A percentile compares a stretch with the other conserved stretches of the same genome.
phyloP scores from a whole-genome alignment of 768 basidiomycete species.

The Multifurca ochricompacta region DNA sequence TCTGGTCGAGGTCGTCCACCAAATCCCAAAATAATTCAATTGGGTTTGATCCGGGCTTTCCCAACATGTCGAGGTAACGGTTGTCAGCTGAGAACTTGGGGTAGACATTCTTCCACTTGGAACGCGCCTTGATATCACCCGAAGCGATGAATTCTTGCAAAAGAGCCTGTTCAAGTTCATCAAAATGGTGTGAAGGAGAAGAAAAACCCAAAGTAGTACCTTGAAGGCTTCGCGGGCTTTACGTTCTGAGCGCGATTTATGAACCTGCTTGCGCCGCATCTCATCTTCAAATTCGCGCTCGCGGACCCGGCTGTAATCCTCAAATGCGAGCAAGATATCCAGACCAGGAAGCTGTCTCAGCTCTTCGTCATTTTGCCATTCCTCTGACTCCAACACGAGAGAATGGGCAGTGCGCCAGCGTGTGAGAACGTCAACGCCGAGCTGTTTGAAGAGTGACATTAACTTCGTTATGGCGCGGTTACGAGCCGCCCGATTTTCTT shows the following conservation, averaged over 20 bases:
- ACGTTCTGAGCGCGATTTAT: conserved; percentile 76
- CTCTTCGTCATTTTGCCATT: conserved; percentile 71
- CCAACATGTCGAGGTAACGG: conserved; percentile 83
- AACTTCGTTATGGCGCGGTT: conserved; percentile 77
- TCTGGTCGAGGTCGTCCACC: conserved; percentile 81
- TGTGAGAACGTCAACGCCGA: conserved; percentile 88
- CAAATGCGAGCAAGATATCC: conserved; percentile 88
- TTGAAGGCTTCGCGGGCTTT: conserved; percentile 90
- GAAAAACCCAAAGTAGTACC: conserved; percentile 34
- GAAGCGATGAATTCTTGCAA: conserved; percentile 58
- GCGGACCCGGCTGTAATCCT: conserved; percentile 85
- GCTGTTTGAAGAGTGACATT: conserved; percentile 73
- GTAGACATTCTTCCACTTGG: conserved; percentile 90
- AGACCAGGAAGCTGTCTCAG: conserved; percentile 79
- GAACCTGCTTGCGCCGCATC: conserved; percentile 68
- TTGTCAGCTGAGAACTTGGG: conserved; percentile 66
- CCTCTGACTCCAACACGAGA: conserved; percentile 65
- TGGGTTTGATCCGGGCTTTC: conserved; percentile 90
- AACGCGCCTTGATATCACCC: conserved; percentile 67
- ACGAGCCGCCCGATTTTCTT: conserved; percentile 71
- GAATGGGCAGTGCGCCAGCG: conserved; percentile 84
- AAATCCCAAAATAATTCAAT: conserved; percentile 95
- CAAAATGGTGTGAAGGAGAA: not conserved
- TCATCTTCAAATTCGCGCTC: conserved; percentile 91
- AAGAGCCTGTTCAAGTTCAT: conserved; percentile 42